Evolutionary conservation across 2,329 filamentous ascomycete genomes (phyloP).

Genomic region (Nemania sp.): DNA sequence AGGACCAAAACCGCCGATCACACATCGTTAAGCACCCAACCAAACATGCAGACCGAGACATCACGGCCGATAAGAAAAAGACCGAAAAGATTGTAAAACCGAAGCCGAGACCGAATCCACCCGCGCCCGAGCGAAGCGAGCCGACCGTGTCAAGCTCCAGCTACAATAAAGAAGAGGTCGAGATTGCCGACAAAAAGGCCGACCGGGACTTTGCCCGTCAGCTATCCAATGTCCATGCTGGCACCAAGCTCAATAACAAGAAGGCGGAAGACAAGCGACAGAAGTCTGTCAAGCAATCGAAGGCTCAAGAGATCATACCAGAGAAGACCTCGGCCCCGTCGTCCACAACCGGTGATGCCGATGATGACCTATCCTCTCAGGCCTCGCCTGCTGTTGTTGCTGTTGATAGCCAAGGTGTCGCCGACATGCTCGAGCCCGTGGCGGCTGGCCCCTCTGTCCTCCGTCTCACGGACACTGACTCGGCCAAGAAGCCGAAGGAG

Average conservation of each 20-base stretch:
- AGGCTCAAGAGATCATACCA: slow-evolving; percentile 56
- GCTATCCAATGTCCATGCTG: slow-evolving; percentile 71
- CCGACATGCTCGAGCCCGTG: slow-evolving; percentile 87
- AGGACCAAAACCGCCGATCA: slow-evolving; percentile 28
- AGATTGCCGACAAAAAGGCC: slow-evolving; percentile 65
- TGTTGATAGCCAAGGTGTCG: slow-evolving; percentile 70
- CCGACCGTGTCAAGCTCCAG: slow-evolving; percentile 39
- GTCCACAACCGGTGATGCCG: slow-evolving; percentile 75
- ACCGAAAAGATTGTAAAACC: slow-evolving; percentile 45
- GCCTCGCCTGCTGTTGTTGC: slow-evolving; percentile 65
- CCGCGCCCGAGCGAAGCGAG: slow-evolving; percentile 21
- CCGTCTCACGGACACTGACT: slow-evolving; percentile 70
- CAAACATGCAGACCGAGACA: slow-evolving; percentile 33
- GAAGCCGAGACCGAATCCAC: slow-evolving; percentile 44
- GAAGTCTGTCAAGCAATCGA: slow-evolving; percentile 72
- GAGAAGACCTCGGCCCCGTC: slow-evolving; percentile 64
- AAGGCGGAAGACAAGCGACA: slow-evolving; percentile 65
- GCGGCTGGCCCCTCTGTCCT: slow-evolving; percentile 73
- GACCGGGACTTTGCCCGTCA: slow-evolving; percentile 72
- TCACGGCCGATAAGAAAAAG: slow-evolving; percentile 44
- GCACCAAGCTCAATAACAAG: slow-evolving; percentile 62
- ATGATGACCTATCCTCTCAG: slow-evolving; percentile 76
- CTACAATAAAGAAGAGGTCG: slow-evolving; percentile 52
- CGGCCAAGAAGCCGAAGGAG: slow-evolving; percentile 67
- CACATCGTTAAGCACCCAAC: slow-evolving; percentile 31